A percentile compares a stretch with the other conserved stretches of the same genome.
phyloP scores from a whole-genome alignment of 768 basidiomycete species.

The Udeniomyces megalosporus region DNA sequence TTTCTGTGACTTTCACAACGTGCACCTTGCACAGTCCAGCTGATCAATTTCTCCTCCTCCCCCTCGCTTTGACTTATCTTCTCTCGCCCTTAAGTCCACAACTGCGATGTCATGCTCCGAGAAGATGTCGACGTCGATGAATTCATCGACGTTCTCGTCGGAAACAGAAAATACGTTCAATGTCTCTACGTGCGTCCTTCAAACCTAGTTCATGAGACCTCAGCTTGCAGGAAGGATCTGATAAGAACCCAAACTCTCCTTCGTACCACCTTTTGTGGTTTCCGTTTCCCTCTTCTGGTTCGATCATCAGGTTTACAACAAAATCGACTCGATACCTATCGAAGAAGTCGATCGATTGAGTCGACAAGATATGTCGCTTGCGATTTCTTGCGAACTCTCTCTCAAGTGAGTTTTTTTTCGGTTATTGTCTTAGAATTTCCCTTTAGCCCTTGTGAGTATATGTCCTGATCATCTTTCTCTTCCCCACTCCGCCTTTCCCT shows the following conservation, averaged over 20 bases:
- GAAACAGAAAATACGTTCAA: slow-evolving; percentile 84
- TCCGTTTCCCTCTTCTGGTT: no score
- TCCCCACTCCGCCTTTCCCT: not conserved
- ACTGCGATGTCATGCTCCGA: slow-evolving; percentile 91
- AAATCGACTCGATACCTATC: slow-evolving; percentile 52
- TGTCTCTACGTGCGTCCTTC: slow-evolving; percentile 50
- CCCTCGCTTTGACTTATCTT: not conserved
- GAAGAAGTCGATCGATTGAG: slow-evolving; percentile 61
- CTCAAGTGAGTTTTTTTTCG: slow-evolving; percentile 46
- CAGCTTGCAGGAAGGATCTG: no score
- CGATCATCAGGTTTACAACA: slow-evolving; percentile 67
- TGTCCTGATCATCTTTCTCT: not conserved
- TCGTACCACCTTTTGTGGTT: no score
- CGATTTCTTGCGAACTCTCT: slow-evolving; percentile 90
- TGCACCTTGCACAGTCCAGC: slow-evolving; percentile 17
- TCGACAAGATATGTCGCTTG: slow-evolving; percentile 64
- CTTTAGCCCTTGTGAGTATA: not conserved
- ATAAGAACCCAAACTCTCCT: no score
- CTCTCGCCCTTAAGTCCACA: slow-evolving; percentile 27
- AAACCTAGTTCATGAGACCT: no score
- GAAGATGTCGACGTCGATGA: slow-evolving; percentile 53
- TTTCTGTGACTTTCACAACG: no score
- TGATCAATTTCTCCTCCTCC: not conserved
- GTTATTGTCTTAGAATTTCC: not conserved
- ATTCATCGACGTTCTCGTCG: slow-evolving; percentile 95